Percentiles rank a stretch among this genome's conserved stretches.
Conservation (phyloP, 257 asterid genomes). For the Nicotiana obtusifolia region DNA sequence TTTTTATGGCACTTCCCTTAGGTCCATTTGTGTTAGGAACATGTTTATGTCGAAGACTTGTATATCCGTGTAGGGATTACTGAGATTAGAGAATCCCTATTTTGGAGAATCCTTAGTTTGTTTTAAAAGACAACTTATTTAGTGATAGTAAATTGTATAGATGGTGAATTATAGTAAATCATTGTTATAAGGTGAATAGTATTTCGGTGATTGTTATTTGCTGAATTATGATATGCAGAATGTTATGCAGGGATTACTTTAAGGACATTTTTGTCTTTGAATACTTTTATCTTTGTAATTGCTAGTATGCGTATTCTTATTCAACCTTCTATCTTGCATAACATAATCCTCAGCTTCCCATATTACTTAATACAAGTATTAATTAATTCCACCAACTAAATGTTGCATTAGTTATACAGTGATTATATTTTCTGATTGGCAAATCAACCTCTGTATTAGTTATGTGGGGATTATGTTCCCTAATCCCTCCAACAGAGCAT, state of each 20-base stretch:
- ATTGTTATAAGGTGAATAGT: constrained; percentile 1
- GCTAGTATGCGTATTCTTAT: no score
- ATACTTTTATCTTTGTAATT: no score
- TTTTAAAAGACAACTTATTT: neutral
- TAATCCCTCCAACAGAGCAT: no score
- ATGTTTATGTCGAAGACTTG: neutral
- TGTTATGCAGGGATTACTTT: neutral
- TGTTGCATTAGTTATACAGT: no score
- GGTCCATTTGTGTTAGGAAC: neutral
- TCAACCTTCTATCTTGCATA: no score
- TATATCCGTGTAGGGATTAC: neutral
- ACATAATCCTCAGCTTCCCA: no score
- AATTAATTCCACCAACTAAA: no score
- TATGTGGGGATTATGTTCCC: no score
- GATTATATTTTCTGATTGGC: no score
- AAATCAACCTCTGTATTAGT: no score
- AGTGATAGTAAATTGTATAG: neutral
- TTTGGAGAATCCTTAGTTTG: neutral
- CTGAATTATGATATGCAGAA: neutral
- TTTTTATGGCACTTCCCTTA: neutral
- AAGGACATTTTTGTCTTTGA: neutral
- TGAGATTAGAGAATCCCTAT: neutral
- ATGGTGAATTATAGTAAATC: neutral
- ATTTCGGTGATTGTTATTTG: neutral
- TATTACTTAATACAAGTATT: no score